phyloP scores from a whole-genome alignment of 257 asterid genomes.

The Nicotiana paniculata region DNA sequence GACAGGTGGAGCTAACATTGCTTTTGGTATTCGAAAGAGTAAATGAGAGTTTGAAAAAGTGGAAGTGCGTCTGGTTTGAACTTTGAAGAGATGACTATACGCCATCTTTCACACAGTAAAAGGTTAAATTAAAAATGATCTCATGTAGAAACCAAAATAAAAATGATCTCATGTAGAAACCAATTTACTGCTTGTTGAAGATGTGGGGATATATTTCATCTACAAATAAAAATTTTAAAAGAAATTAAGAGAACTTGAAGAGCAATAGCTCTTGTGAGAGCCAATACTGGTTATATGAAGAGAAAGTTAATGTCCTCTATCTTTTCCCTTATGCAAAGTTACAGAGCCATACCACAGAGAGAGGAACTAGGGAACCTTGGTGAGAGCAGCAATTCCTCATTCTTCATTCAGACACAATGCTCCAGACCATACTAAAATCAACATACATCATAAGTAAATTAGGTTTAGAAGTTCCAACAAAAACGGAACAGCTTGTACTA shows the following conservation, averaged over 20 bases:
- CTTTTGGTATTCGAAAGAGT: background rate
- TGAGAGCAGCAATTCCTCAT: conserved; percentile 6
- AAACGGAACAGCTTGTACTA: background rate
- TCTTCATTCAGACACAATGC: conserved; percentile 52
- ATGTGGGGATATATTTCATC: background rate
- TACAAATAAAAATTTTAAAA: background rate
- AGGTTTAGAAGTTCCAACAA: background rate
- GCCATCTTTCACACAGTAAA: background rate
- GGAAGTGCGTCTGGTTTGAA: background rate
- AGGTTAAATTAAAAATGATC: background rate
- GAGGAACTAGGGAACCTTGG: background rate
- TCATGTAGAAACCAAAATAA: background rate
- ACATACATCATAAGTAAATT: background rate
- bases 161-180: background rate
- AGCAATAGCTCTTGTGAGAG: background rate
- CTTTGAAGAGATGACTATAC: background rate
- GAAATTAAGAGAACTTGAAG: background rate
- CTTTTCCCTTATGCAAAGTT: background rate
- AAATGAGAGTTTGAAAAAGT: background rate
- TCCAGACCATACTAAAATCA: conserved; percentile 64
- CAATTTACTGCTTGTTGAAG: background rate
- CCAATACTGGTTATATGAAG: background rate
- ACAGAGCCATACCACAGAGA: background rate
- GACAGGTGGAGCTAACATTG: background rate
- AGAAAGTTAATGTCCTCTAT: background rate